Conservation (phyloP, 2,329 filamentous ascomycete species). For the Cladophialophora yegresii region DNA sequence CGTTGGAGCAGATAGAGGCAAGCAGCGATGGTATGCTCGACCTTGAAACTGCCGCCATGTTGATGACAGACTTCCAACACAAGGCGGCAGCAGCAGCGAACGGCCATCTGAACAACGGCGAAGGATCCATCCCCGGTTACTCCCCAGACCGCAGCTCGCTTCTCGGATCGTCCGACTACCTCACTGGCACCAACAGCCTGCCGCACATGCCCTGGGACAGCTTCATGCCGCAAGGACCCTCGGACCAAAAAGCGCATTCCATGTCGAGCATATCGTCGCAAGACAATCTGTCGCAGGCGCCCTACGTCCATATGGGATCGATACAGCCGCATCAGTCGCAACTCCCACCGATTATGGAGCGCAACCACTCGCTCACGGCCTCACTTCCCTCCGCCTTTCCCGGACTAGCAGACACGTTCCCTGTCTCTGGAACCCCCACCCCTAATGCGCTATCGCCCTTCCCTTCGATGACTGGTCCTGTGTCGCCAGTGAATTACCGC, state of each 20-base stretch:
- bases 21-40: constrained; percentile 90
- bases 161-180: constrained; percentile 76
- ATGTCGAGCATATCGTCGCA: constrained; percentile 69
- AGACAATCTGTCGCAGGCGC: constrained; percentile 62
- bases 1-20: constrained; percentile 89
- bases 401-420: constrained; percentile 71
- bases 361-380: constrained; percentile 60
- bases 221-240: constrained; percentile 70
- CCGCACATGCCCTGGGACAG: constrained; percentile 91
- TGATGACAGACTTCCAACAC: constrained; percentile 97
- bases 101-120: constrained; percentile 53
- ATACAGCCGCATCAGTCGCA: constrained; percentile 62
- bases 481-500: constrained; percentile 68
- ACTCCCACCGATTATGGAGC: constrained; percentile 69
- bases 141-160: constrained; percentile 70
- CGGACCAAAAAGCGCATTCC: constrained; percentile 74
- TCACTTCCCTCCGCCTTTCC: constrained; percentile 66
- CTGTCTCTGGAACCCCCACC: constrained; percentile 68
- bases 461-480: constrained; percentile 66
- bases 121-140: constrained; percentile 62
- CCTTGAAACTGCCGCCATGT: constrained; percentile 95
- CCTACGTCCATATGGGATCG: constrained; percentile 62
- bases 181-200: constrained; percentile 75
- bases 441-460: constrained; percentile 74
- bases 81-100: constrained; percentile 74